These are phyloP conservation scores for Penicillium lividum DNA, from an alignment of 495 filamentous ascomycete genomes.

Conservation along the genomic window DNA sequence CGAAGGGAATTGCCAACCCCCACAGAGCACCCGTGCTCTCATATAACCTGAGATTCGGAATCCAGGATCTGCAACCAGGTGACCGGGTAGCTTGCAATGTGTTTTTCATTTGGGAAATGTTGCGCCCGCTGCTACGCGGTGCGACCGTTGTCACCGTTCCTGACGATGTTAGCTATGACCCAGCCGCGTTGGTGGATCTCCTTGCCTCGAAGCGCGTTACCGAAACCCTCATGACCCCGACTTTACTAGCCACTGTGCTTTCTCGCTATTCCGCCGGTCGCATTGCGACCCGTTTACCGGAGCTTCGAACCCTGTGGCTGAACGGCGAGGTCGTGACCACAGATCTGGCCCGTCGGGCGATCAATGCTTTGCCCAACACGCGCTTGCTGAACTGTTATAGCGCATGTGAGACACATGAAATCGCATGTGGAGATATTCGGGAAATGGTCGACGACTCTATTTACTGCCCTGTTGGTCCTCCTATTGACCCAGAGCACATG, in stretches of 20 bases:
- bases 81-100: constrained; percentile 74
- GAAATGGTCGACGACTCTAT: constrained; percentile 56
- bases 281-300: constrained; percentile 56
- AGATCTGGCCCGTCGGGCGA: constrained; percentile 60
- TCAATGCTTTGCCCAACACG: constrained; percentile 60
- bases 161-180: constrained; percentile 69
- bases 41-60: constrained; percentile 61
- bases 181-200: constrained; percentile 63
- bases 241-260: constrained; percentile 63
- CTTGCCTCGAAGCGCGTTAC: constrained; percentile 58
- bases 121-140: constrained; percentile 66
- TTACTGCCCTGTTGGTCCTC: constrained; percentile 63
- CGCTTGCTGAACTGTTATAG: constrained; percentile 71
- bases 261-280: constrained; percentile 50
- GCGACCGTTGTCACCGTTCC: constrained; percentile 67
- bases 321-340: constrained; percentile 73
- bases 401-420: constrained; percentile 71
- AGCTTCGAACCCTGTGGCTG: constrained; percentile 64
- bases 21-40: constrained; percentile 65
- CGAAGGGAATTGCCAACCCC: constrained; percentile 70
- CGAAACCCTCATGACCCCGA: constrained; percentile 75
- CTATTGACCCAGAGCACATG: constrained; percentile 56
- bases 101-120: constrained; percentile 74
- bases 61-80: constrained; percentile 61
- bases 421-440: constrained; percentile 69